A percentile compares a stretch with the other conserved stretches of the same genome.
These are phyloP conservation scores for Prunus dulcis DNA, from an alignment of 306 rosid genomes.

Conservation along the genomic window DNA sequence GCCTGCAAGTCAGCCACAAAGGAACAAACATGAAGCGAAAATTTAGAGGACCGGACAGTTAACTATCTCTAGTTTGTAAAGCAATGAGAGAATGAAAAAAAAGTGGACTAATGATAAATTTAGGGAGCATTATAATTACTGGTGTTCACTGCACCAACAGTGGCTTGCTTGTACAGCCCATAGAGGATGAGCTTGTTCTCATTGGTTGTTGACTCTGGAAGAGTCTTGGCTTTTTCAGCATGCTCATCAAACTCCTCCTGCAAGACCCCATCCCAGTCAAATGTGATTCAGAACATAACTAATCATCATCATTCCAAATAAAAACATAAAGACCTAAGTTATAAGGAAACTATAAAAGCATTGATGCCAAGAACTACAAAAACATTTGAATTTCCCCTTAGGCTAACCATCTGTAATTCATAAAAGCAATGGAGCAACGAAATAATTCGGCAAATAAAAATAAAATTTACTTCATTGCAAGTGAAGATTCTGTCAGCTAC, in stretches of 20 bases:
- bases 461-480: background rate
- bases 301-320: background rate
- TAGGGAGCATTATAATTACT: constrained; percentile 37
- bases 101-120: background rate
- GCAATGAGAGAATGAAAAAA: background rate
- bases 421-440: background rate
- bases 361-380: background rate
- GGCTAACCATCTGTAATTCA: background rate
- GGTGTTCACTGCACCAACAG: constrained; percentile 81
- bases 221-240: constrained; percentile 81
- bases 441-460: background rate
- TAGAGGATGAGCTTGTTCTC: constrained; percentile 79
- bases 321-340: background rate
- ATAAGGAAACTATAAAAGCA: background rate
- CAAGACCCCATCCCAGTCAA: constrained; percentile 11
- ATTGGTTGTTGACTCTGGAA: constrained; percentile 57
- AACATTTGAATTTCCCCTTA: background rate
- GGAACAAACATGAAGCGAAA: constrained; percentile 13
- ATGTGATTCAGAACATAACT: background rate
- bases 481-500: background rate
- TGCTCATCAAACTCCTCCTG: constrained; percentile 93
- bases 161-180: constrained; percentile 88
- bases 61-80: background rate
- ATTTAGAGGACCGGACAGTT: background rate
- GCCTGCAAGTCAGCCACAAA: constrained; percentile 44